Base-by-base conservation (phyloP, 108 stramenopile species). In the Seminavis robusta region DNA sequence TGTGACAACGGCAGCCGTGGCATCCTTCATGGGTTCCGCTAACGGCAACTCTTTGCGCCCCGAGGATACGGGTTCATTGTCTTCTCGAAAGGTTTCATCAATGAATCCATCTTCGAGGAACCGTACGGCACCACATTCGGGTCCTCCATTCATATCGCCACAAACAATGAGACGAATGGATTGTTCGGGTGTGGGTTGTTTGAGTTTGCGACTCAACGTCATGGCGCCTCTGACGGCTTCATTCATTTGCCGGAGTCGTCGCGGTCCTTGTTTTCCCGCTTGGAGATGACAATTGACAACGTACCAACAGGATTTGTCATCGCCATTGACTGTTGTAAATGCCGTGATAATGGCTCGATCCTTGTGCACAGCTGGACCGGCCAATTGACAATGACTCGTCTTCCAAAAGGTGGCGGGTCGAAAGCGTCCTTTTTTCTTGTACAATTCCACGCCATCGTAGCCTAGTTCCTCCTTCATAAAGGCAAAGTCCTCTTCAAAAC, bases 321-420 rank as follows among this genome's bases (percentile, higher is more conserved):
- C 11, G 61, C 44, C 9, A 26, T 36, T 28, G 52, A 6, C 20
- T 33, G 27, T 1, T 19, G 10, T 10, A 68, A 95, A 94, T 3
- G 88, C 76, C 17, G 93, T 94, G 16, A 95, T 43, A 31, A 95
- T 54, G 4, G 80, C 80, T 32, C 95, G 67, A 75, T 95, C 95
- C 61, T 93, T 92, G 66, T 94, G 92, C 23, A 81, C 90, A 15
- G 89, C 75, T 40, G 83, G 80, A 26, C 55, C 34, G 15, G 62
- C 88, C n/a, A 94, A 56, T 45, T 78, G 67, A 37, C 77, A 74
- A 48, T 79, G 56, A 34, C 63, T 65, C 3, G 69, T 80, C 67
- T 88, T 92, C 92, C 89, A 95, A 78, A 95, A 95, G n/a, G 95
- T 95, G 8, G 92, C 80, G 16, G 91, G 80, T 47, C 84, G 80